Base-by-base conservation (phyloP, 169 alveolate genomes). In the Cytauxzoon felis region DNA sequence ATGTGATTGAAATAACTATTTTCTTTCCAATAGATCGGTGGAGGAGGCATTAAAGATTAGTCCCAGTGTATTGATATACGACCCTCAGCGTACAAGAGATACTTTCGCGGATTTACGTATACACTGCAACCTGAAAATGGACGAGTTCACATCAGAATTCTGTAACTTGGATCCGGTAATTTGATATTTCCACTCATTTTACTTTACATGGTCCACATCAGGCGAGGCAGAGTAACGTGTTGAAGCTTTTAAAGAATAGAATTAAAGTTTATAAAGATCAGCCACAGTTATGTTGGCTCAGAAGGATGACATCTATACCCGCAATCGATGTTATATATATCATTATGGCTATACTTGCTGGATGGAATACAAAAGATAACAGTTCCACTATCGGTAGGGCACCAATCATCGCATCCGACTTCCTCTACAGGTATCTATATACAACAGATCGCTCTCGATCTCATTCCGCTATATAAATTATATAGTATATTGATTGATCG, bases 41-140 rank as follows among this genome's bases (percentile, higher is more conserved):
- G 86, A 76, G 26, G 86, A 76, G 38, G 66, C 86, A 24, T 67
- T 76, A 27, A 56, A 34, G 21, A 57, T 76, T 11, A 76, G 86
- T 52, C 86, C 86, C 1, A 43, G 52, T 29, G 49, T 76, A 13
- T 66, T 76, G 48, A 60, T 76, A 9, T 58, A 65, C 48, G 86
- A 76, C 61, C 81, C 86, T 24, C 24, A 29, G 45, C 53, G 67
- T 27, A 54, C 38, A 45, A 32, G 30, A 18, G 86, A 76, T 5
- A 57, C 78, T 16, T 59, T 66, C 30, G 78, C 86, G 9, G 78
- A 76, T 40, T 23, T 76, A 0, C 52, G 86, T n/a, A 76, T 76
- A 8, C 66, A 57, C 32, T 76, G 86, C 59, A 57, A 66, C 68
- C 62, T 76, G 16, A 41, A 51, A 67, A 32, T 50, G 67, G 80